Evolutionary conservation across 2,329 filamentous ascomycete genomes (phyloP).

Genomic region (Incumbomyces delicatus): DNA sequence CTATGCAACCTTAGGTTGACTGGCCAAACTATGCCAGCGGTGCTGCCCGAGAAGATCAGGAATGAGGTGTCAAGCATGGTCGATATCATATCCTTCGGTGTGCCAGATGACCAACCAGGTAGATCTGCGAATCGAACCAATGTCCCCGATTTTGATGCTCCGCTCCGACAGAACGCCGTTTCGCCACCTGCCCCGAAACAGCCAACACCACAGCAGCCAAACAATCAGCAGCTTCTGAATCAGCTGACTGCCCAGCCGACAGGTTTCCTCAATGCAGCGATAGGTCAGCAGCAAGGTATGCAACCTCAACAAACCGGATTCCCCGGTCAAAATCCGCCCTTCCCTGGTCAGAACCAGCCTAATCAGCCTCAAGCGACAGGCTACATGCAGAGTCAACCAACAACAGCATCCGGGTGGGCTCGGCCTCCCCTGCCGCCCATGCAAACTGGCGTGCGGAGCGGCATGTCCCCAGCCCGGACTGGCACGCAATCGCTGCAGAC

Average conservation of each 20-base stretch:
- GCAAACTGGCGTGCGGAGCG: constrained; percentile 63
- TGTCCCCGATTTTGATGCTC: constrained; percentile 59
- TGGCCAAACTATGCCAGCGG: constrained; percentile 66
- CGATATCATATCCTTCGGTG: constrained; percentile 93
- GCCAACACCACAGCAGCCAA: constrained; percentile 60
- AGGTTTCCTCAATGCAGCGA: constrained; percentile 51
- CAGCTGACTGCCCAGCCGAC: constrained; percentile 47
- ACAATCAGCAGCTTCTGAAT: constrained; percentile 53
- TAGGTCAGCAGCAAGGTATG: constrained; percentile 50
- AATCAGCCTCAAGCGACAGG: constrained; percentile 63
- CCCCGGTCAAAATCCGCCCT: constrained; percentile 29
- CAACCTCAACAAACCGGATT: constrained; percentile 32
- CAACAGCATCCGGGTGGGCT: constrained; percentile 71
- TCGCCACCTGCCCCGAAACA: constrained; percentile 49
- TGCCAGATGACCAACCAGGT: constrained; percentile 59
- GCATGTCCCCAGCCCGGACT: constrained; percentile 50
- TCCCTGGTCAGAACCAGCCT: constrained; percentile 37
- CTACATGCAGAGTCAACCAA: constrained; percentile 59
- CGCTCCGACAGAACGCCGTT: constrained; percentile 39
- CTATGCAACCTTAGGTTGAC: constrained; percentile 89
- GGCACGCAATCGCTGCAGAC: constrained; percentile 67
- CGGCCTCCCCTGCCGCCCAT: constrained; percentile 71
- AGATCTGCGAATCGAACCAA: constrained; percentile 50
- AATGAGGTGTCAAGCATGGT: constrained; percentile 99
- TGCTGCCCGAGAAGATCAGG: constrained; percentile 72